phyloP scores from a whole-genome alignment of 805 yeast species.

The Aciculoconidium aculeatum region DNA sequence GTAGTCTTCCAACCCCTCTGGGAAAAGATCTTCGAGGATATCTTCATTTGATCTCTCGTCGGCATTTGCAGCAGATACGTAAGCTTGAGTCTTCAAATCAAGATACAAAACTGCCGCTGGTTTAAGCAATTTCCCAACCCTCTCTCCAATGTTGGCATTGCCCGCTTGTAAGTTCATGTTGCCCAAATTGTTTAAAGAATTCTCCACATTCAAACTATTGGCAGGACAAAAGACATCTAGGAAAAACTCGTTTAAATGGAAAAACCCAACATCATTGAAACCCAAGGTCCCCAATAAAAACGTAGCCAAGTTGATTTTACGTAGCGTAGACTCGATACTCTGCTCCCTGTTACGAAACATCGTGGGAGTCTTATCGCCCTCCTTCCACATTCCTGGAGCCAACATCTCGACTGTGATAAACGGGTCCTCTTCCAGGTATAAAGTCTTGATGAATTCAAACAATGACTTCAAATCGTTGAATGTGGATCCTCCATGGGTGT shows the following conservation, averaged over 20 bases:
- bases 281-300: conserved; percentile 86
- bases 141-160: conserved; percentile 31
- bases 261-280: conserved; percentile 79
- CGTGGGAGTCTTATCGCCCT: conserved; percentile 52
- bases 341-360: conserved; percentile 58
- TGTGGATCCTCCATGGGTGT: conserved; percentile 59
- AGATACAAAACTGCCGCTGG: conserved; percentile 74
- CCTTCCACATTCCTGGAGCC: conserved; percentile 67
- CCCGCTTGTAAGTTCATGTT: conserved; percentile 31
- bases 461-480: conserved; percentile 66
- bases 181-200: conserved; percentile 32
- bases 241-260: conserved; percentile 77
- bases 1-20: conserved; percentile 52
- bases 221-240: conserved; percentile 83
- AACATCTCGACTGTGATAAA: conserved; percentile 64
- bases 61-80: conserved; percentile 76
- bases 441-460: conserved; percentile 68
- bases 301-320: conserved; percentile 84
- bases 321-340: conserved; percentile 56
- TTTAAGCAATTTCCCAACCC: conserved; percentile 59
- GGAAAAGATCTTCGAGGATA: conserved; percentile 70
- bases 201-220: conserved; percentile 48
- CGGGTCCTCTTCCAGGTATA: conserved; percentile 68
- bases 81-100: conserved; percentile 93
- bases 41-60: conserved; percentile 57